These are phyloP conservation scores for Papilionanthe hybrid DNA, from an alignment of 116 monocot genomes.

Conservation along the genomic window DNA sequence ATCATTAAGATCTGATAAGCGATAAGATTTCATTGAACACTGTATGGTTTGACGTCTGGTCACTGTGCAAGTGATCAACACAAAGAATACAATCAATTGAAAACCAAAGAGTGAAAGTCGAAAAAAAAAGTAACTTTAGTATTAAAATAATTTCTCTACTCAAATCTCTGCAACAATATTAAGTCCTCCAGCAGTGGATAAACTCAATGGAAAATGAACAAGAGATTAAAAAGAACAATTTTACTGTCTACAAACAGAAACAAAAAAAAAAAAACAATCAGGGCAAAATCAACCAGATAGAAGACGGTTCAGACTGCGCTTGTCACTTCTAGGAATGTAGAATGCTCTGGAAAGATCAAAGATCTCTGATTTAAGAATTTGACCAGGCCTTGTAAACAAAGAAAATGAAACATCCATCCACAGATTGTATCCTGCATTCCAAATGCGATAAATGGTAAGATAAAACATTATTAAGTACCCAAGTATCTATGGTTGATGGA, in stretches of 20 bases:
- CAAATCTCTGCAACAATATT: not conserved
- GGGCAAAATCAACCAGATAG: conserved; percentile 22
- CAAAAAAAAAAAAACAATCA: conserved; percentile 3
- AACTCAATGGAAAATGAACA: not conserved
- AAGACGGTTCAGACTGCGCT: not conserved
- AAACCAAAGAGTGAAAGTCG: not conserved
- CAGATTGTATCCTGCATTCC: not conserved
- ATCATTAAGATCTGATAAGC: conserved; percentile 57
- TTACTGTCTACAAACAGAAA: not conserved
- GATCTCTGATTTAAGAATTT: conserved; percentile 10
- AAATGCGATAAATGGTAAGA: too few relatives aligned
- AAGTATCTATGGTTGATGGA: too few relatives aligned
- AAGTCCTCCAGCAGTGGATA: not conserved
- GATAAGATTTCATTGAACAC: conserved; percentile 81
- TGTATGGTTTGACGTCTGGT: conserved; percentile 13
- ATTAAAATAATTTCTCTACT: not conserved
- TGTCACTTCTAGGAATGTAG: conserved; percentile 11
- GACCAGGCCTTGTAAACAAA: conserved; percentile 21
- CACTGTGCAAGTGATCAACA: conserved; percentile 21
- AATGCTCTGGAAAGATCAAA: not conserved
- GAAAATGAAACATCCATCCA: conserved; percentile 37
- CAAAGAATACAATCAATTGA: not conserved
- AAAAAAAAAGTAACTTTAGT: not conserved
- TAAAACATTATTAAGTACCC: too few relatives aligned
- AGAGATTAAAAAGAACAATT: not conserved